Conservation (phyloP, 192 early-diverging fungal species). For the Rhizophagus clarus region DNA sequence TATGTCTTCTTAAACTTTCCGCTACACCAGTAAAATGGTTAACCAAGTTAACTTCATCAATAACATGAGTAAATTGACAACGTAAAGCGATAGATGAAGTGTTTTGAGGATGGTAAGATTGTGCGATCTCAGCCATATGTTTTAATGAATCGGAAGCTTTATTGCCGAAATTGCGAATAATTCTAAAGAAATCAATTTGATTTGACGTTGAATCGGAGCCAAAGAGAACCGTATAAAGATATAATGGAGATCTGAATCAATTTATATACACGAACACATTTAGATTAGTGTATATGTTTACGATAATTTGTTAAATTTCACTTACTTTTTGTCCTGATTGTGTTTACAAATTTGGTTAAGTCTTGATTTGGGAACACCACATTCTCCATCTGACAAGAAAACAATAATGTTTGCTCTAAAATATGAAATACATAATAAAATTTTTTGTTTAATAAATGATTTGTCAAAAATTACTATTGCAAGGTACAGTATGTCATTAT, state of each 20-base stretch:
- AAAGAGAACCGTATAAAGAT: constrained; percentile 21
- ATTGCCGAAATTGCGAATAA: too few relatives aligned
- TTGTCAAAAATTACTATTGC: too few relatives aligned
- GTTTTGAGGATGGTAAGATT: too few relatives aligned
- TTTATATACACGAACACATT: too few relatives aligned
- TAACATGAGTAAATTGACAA: not conserved
- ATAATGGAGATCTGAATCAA: constrained; percentile 1
- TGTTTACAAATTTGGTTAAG: constrained; percentile 3
- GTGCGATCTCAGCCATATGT: constrained; percentile 21
- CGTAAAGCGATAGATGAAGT: not conserved
- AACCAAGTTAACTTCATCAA: not conserved
- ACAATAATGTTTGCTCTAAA: constrained; percentile 29
- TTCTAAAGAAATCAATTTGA: not conserved
- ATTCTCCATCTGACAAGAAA: constrained; percentile 30
- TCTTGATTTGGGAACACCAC: not conserved
- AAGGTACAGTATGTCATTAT: too few relatives aligned
- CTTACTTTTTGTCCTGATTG: constrained; percentile 1
- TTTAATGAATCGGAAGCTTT: too few relatives aligned
- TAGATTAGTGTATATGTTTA: too few relatives aligned
- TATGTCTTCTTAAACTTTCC: constrained; percentile 15
- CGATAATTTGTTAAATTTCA: too few relatives aligned
- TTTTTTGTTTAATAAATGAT: not conserved
- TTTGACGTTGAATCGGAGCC: not conserved
- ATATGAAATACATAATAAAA: not conserved
- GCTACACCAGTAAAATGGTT: not conserved